Conservation (phyloP, 192 early-diverging fungal genomes). For the Coemansia asiatica region DNA sequence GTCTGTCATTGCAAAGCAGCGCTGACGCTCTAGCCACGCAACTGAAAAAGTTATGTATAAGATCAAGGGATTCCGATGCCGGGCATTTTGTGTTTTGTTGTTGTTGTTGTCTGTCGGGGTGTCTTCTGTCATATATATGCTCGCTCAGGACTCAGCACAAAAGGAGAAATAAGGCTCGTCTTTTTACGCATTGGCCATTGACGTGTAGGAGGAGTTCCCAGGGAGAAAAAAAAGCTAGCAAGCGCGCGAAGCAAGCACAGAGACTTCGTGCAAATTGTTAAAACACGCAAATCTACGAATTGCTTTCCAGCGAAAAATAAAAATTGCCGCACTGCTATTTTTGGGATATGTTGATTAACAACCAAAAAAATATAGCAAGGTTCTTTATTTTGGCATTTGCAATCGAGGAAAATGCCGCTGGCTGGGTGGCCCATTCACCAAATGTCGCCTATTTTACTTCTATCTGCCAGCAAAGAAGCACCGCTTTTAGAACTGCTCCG, state of each 20-base stretch:
- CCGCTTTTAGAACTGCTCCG: not conserved
- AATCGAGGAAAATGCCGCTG: not conserved
- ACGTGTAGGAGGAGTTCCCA: not conserved
- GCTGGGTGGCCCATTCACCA: not conserved
- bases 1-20: too few species aligned
- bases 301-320: not conserved
- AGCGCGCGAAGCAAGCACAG: not conserved
- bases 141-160: not conserved
- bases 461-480: not conserved
- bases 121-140: too few species aligned
- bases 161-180: not conserved
- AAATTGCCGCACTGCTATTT: constrained; percentile 16
- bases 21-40: too few species aligned
- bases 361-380: not conserved
- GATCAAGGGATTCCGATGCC: not conserved
- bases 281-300: not conserved
- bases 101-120: too few species aligned
- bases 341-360: not conserved
- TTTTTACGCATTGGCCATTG: not conserved
- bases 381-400: not conserved
- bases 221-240: too few species aligned
- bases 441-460: not conserved
- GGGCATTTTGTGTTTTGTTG: not conserved
- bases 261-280: not conserved
- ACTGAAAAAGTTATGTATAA: too few species aligned